phyloP scores from a whole-genome alignment of 2,329 filamentous ascomycete genomes.

The Verticillium nonalfalfae region DNA sequence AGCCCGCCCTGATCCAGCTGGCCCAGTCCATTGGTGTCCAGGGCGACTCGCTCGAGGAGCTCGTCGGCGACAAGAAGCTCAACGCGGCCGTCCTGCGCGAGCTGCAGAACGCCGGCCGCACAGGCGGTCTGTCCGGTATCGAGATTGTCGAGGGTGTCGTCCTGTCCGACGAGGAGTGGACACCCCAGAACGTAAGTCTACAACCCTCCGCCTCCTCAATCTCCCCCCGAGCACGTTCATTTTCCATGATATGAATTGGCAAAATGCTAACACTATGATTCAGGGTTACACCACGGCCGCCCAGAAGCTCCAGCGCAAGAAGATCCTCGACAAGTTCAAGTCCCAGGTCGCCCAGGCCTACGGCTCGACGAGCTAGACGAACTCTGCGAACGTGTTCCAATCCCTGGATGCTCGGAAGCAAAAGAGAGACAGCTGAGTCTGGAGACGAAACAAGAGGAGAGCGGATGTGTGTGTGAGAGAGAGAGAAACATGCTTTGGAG shows the following conservation, averaged over 20 bases:
- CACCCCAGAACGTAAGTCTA: constrained; percentile 62
- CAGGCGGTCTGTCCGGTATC: constrained; percentile 57
- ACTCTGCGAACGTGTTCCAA: not conserved
- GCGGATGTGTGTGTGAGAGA: not conserved
- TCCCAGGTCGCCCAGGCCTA: constrained; percentile 58
- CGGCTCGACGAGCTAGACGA: constrained; percentile 20
- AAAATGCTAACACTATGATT: constrained; percentile 17
- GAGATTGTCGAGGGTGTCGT: constrained; percentile 69
- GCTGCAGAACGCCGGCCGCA: constrained; percentile 53
- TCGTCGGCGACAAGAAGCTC: constrained; percentile 62
- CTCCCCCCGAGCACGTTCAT: too few species aligned
- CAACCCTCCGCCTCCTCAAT: too few species aligned
- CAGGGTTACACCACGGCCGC: constrained; percentile 62
- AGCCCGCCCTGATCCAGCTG: constrained; percentile 48
- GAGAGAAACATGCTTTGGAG: not conserved
- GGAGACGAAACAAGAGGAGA: not conserved
- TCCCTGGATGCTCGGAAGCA: too few species aligned
- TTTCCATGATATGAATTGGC: not conserved
- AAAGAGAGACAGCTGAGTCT: not conserved
- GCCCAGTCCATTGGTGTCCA: constrained; percentile 33
- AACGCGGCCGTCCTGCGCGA: constrained; percentile 58
- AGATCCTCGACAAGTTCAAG: constrained; percentile 56
- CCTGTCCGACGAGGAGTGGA: constrained; percentile 69
- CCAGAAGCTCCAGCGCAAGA: constrained; percentile 67
- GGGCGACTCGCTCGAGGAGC: constrained; percentile 55